phyloP scores from a whole-genome alignment of 306 rosid genomes.

The Vigna unguiculata region DNA sequence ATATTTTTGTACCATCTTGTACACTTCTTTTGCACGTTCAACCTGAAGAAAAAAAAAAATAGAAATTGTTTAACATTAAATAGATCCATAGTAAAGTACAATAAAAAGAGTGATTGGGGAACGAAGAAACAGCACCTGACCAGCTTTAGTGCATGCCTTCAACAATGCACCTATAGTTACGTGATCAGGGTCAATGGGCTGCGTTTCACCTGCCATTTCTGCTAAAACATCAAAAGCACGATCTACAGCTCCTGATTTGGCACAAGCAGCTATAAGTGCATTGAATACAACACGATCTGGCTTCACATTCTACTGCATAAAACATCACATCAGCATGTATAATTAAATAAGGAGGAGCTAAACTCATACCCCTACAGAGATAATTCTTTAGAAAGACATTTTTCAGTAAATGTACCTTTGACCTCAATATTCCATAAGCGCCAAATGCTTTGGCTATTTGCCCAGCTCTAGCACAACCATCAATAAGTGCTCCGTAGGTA shows the following conservation, averaged over 20 bases:
- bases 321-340: constrained; percentile 69
- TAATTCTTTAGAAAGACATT: constrained; percentile 29
- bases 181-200: constrained; percentile 92
- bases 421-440: constrained; percentile 96
- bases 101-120: neutral
- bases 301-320: constrained; percentile 99
- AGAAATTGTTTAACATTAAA: constrained; percentile 16
- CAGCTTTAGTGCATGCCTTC: constrained; percentile 88
- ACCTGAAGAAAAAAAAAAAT: constrained; percentile 55
- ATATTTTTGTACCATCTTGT: constrained; percentile 75
- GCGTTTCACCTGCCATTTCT: constrained; percentile 85
- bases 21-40: constrained; percentile 85
- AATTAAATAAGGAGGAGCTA: constrained; percentile 29
- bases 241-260: constrained; percentile 93
- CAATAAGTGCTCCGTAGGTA: constrained; percentile 97
- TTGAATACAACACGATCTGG: constrained; percentile 99
- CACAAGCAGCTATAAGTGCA: constrained; percentile 98
- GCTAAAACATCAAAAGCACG: constrained; percentile 97
- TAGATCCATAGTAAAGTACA: constrained; percentile 37
- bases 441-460: constrained; percentile 99
- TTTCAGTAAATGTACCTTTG: constrained; percentile 74
- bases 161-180: constrained; percentile 92
- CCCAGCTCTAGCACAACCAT: constrained; percentile 97
- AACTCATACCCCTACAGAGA: constrained; percentile 22
- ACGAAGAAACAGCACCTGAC: constrained; percentile 68